Percentiles rank a stretch among this genome's conserved stretches.
phyloP scores from a whole-genome alignment of 257 asterid genomes.

The Solanum bukasovii region DNA sequence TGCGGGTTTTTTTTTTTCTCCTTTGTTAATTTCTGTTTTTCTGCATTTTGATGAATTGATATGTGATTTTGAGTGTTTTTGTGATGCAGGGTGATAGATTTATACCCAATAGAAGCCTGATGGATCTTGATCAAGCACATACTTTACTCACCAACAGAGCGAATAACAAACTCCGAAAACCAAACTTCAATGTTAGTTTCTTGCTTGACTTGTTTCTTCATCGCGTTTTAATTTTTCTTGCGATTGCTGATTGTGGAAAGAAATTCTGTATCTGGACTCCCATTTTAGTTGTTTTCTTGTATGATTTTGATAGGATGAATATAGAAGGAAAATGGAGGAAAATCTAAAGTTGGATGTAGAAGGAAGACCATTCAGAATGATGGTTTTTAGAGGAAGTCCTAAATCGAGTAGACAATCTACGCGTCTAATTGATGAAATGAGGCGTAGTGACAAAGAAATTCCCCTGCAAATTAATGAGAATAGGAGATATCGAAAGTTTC shows the following conservation, averaged over 20 bases:
- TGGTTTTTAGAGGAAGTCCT: constrained; percentile 88
- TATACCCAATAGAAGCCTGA: constrained; percentile 78
- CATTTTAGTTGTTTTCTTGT: not conserved
- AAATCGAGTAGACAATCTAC: constrained; percentile 37
- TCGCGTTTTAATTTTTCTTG: not conserved
- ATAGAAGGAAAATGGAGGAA: constrained; percentile 33
- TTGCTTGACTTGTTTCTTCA: not conserved
- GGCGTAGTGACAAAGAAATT: constrained; percentile 26
- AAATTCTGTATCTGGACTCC: not conserved
- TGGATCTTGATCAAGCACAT: constrained; percentile 78
- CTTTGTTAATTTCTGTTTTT: not conserved
- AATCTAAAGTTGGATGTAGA: constrained; percentile 42
- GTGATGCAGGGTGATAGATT: constrained; percentile 68
- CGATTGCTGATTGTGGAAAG: not conserved
- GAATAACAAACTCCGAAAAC: not conserved
- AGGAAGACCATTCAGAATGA: constrained; percentile 78
- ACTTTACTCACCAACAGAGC: constrained; percentile 10
- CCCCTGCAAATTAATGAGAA: not conserved
- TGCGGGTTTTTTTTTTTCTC: not conserved
- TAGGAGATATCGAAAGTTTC: constrained; percentile 35
- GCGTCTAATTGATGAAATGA: constrained; percentile 45
- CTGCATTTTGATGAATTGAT: not conserved
- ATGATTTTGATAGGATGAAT: constrained; percentile 25
- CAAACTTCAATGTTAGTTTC: constrained; percentile 31
- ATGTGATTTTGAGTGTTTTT: not conserved